Percentiles rank a stretch among this genome's conserved stretches.
Evolutionary conservation across 73 alveolate species (phyloP).

Genomic region (Paramecium sexaurelia): DNA sequence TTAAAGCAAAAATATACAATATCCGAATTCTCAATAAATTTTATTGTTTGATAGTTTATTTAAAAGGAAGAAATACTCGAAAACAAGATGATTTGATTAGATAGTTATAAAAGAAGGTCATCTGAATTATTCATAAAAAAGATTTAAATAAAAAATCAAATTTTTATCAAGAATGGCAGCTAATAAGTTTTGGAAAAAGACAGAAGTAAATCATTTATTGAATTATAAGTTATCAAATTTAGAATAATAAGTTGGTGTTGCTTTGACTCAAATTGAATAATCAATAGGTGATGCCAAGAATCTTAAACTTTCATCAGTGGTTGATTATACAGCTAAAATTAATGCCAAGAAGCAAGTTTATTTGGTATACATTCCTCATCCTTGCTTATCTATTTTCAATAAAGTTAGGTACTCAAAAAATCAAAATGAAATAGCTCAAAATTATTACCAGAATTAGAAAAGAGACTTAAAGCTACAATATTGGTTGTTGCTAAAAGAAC

Average conservation of each 20-base stretch:
- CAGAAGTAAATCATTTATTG: not conserved
- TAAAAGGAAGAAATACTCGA: too few species aligned
- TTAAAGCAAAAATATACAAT: not conserved
- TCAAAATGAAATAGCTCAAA: slow-evolving; percentile 14
- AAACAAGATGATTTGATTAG: not conserved
- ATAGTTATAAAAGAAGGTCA: not conserved
- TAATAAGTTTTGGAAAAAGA: slow-evolving; percentile 43
- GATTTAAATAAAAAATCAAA: slow-evolving; percentile 2
- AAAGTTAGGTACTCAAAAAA: slow-evolving; percentile 34
- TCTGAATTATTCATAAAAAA: not conserved
- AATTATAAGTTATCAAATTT: slow-evolving; percentile 1
- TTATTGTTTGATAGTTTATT: too few species aligned
- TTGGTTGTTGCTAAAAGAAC: slow-evolving; percentile 66
- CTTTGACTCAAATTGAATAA: slow-evolving; percentile 20
- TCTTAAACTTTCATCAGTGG: slow-evolving; percentile 23
- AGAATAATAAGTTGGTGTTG: slow-evolving; percentile 59
- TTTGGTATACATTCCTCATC: slow-evolving; percentile 40
- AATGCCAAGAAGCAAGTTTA: slow-evolving; percentile 37
- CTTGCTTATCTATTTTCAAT: slow-evolving; percentile 16
- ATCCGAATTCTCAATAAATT: not conserved
- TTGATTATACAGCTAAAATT: slow-evolving; percentile 31
- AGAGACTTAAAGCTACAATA: slow-evolving; percentile 61
- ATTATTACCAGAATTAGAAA: slow-evolving; percentile 66
- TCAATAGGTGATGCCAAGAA: slow-evolving; percentile 14
- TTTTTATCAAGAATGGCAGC: slow-evolving; percentile 45